Percentiles rank a stretch among this genome's conserved stretches.
Evolutionary conservation across 1,139 yeast species (phyloP).

Genomic region (Scheffersomyces titani): DNA sequence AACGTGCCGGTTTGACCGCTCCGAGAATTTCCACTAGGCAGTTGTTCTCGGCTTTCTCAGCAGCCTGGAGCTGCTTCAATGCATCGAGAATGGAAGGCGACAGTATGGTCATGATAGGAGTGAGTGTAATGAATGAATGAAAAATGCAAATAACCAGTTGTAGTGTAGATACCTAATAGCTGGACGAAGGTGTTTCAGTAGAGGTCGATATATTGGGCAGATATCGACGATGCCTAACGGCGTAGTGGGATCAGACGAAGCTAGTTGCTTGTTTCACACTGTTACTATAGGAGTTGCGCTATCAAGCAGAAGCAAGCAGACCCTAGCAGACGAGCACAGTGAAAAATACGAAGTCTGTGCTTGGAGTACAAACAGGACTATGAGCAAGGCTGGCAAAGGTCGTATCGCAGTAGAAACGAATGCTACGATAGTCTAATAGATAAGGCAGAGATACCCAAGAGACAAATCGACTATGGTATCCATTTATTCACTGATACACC

Average conservation of each 20-base stretch:
- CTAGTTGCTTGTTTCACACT: not conserved
- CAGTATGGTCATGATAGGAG: not conserved
- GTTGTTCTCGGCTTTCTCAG: slow-evolving; percentile 31
- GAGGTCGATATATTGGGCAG: not conserved
- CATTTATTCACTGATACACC: not conserved
- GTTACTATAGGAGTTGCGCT: not conserved
- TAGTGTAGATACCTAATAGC: too few species aligned
- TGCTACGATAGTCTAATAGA: not conserved
- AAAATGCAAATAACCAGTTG: not conserved
- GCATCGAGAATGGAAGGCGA: not conserved
- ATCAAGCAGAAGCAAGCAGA: not conserved
- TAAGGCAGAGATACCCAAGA: not conserved
- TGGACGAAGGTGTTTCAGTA: not conserved
- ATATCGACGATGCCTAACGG: not conserved
- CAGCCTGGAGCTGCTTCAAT: not conserved
- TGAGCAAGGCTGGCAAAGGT: not conserved
- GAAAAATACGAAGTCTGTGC: not conserved
- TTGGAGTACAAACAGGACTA: not conserved
- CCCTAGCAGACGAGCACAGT: not conserved
- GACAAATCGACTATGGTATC: not conserved
- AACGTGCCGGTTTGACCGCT: slow-evolving; percentile 31
- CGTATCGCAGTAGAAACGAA: not conserved
- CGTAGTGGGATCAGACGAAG: not conserved
- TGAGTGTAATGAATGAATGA: not conserved
- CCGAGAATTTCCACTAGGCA: slow-evolving; percentile 39